Conservation (phyloP, 2,329 filamentous ascomycete species). For the Hymenoscyphus fructigenus region DNA sequence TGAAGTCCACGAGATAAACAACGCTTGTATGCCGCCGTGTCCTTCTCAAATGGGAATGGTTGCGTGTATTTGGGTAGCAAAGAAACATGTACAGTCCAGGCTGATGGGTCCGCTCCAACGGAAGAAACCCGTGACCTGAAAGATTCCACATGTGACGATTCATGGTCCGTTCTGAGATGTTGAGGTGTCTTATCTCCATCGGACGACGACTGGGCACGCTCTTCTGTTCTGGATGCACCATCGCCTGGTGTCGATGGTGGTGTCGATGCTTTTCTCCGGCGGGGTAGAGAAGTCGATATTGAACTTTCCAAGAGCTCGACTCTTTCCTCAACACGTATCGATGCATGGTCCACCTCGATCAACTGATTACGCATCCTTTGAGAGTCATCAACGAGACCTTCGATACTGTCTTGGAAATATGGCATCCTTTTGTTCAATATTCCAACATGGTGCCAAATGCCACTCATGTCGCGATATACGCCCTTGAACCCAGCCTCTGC, state of each 20-base stretch:
- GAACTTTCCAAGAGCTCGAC: constrained; percentile 31
- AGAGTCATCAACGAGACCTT: constrained; percentile 46
- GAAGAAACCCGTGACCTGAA: constrained; percentile 27
- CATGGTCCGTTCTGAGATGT: constrained; percentile 17
- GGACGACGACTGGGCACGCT: constrained; percentile 5
- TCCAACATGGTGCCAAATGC: constrained; percentile 51
- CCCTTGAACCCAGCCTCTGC: constrained; percentile 52
- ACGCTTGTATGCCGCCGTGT: constrained; percentile 60
- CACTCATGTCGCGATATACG: constrained; percentile 54
- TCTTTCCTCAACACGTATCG: constrained; percentile 37
- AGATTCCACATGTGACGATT: constrained; percentile 23
- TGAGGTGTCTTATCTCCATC: constrained; percentile 10
- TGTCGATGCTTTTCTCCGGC: constrained; percentile 32
- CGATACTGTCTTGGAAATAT: constrained; percentile 54
- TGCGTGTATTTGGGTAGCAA: constrained; percentile 53
- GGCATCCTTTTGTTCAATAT: constrained; percentile 50
- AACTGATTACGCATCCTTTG: constrained; percentile 34
- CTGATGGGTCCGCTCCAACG: constrained; percentile 36
- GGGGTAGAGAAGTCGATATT: constrained; percentile 12
- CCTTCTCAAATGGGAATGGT: constrained; percentile 61
- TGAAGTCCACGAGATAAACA: constrained; percentile 60
- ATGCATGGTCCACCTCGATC: constrained; percentile 37
- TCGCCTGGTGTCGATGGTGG: constrained; percentile 25
- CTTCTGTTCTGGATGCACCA: constrained; percentile 16
- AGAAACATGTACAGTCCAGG: constrained; percentile 61